Conservation (phyloP, 1,284 basidiomycete genomes). For the Coriolopsis trogii region DNA sequence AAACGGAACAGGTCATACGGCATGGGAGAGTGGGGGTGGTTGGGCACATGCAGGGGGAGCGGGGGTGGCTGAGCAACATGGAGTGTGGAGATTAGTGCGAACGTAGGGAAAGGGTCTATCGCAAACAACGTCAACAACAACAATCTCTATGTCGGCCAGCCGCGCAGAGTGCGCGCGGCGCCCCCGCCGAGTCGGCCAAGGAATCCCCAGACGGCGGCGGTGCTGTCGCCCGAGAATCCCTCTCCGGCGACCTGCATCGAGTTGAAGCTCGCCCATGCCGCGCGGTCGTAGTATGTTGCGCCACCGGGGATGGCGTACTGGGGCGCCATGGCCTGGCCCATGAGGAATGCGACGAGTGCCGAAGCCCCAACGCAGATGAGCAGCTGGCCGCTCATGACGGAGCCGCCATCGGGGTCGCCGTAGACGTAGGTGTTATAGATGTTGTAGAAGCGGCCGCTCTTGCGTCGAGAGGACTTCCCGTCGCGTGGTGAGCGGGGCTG, state of each 20-base stretch:
- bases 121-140: not conserved
- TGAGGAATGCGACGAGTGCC: conserved; percentile 55
- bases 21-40: conserved; percentile 13
- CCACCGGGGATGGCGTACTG: conserved; percentile 66
- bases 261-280: conserved; percentile 78
- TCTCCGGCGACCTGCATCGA: conserved; percentile 67
- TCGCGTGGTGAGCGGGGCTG: conserved; percentile 36
- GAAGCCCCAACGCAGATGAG: conserved; percentile 58
- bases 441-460: conserved; percentile 67
- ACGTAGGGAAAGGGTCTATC: not conserved
- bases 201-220: conserved; percentile 61
- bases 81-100: not conserved
- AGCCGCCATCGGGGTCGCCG: conserved; percentile 38
- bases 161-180: conserved; percentile 70
- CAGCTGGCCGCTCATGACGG: conserved; percentile 41
- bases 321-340: conserved; percentile 60
- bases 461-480: conserved; percentile 33
- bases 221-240: conserved; percentile 55
- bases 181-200: conserved; percentile 66
- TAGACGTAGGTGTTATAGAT: conserved; percentile 84
- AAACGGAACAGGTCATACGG: not conserved
- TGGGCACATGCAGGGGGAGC: not conserved
- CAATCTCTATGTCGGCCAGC: conserved; percentile 56
- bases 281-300: conserved; percentile 73
- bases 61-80: not conserved